Evolutionary conservation across 176 grass and related monocot genomes (phyloP), one percentile per base, ranked within the genome.

Genomic region (Rhynchospora breviuscula): DNA sequence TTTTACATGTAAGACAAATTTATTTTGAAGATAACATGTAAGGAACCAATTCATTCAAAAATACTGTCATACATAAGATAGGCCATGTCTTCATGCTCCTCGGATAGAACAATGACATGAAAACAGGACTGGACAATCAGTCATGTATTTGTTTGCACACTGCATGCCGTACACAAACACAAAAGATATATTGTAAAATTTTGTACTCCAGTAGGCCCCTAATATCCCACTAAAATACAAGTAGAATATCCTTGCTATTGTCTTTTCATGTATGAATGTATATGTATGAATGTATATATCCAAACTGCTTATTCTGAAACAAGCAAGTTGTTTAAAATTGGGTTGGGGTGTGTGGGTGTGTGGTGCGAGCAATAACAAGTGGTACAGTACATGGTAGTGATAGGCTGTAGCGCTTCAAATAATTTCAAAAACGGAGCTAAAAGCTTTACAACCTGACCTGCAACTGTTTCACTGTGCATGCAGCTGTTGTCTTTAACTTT

Each of bases 271-370:
- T 72, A 72, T 72, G 68, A 72, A 48, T 72, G 43, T 72, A 72
- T 72, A 72, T 40, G 49, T 72, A 72, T 72, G 68, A 72, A 48
- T 72, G 43, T 72, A 72, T 72, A 72, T 40, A 72, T 47, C 68
- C 68, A 47, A 44, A 72, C 68, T 48, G 18, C 18, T 21, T 48
- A 22, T 22, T 72, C 43, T 72, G 69, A 3, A 40, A 5, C 35
- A 40, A 40, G 35, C 3, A 5, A 40, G 35, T 40, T 40, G 35
- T 40, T 40, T 40, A 40, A 40, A 40, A 40, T 40, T 4, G 35
- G 35, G 35, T 40, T 40, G 35, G 35, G 35, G 35, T 40, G 35
- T 40, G 35, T 40, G 35, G 35, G 35, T 40, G 35, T 40, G 35
- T 40, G 35, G 35, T 7, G 5, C 2, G 68, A 48, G 44, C 68